Evolutionary conservation across 2,329 filamentous ascomycete species (phyloP), one percentile per base, ranked within the genome.

Genomic region (Aspergillus unguis): DNA sequence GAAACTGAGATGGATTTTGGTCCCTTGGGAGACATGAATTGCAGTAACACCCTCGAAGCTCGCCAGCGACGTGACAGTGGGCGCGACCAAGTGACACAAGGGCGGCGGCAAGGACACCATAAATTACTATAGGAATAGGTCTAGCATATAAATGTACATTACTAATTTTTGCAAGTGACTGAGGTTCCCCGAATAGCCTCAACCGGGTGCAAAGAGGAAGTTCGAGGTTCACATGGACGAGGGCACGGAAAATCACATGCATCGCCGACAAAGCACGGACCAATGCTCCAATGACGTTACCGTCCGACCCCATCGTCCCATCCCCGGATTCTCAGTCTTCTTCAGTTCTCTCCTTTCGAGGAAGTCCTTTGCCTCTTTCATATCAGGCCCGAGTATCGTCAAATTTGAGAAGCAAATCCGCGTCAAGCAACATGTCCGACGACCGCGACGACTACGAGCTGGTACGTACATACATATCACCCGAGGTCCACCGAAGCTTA

Each of bases 391-490:
- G 25, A 44, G 28, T 25, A 7, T n/a, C 11, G 6, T 35, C 17
- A n/a, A 10, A 17, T 37, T 23, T 2, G 27, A 29, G 40, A 47
- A 44, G 33, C 28, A 42, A n/a, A n/a, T 27, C 8, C 23, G 17
- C 10, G 28, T 23, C 32, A 23, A 36, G 40, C 49, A 51, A 45
- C 4, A 51, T 51, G 49, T 23, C 49, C 25, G 36, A 46, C 41
- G 49, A 17, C 17, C 17, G 17, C 17, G 17, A 50, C 31, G 42
- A 51, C 29, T 51, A 45, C 25, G 49, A 51, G 29, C 35, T 51
- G 49, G 49, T 51, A 51, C 41, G 49, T 17, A 17, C 17, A 17
- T 17, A 17, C 17, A 17, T 17, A 2, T 9, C 32, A 26, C 26
- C n/a, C 27, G 8, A 37, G 41, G 6, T 43, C 10, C 31, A 48